Evolutionary conservation across 495 filamentous ascomycete species (phyloP), one percentile per base, ranked within the genome.

Genomic region (Hypomontagnella submonticulosa): DNA sequence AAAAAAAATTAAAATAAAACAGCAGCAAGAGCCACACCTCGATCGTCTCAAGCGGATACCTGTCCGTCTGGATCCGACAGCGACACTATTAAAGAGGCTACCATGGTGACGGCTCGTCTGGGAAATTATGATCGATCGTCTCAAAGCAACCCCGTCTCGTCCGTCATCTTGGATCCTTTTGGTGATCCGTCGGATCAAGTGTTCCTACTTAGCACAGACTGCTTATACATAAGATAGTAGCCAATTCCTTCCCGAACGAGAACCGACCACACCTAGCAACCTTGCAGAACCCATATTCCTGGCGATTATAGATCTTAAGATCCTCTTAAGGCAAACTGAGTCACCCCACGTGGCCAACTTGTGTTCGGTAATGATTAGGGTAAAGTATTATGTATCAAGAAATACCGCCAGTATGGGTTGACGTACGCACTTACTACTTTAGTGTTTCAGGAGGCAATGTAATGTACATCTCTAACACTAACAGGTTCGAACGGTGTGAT

Each of bases 101-200:
- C 47, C 54, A 58, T 41, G 30, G 41, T 4, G 38, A 41, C 49
- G 41, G 38, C 47, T 51, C 46, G 40, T 12, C 49, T 57, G 54
- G 52, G 58, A 67, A 62, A 67, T 58, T 67, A 30, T 62, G 58
- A 57, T 58, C 58, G 58, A 62, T 67, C 58, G 42, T 56, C 48
- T 38, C 41, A 5, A 30, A 57, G 18, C 48, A 48, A 53, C 57
- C 50, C 56, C 50, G 32, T 55, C 18, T 59, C 40, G 42, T 15
- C 46, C 46, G 53, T 42, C 53, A 58, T 27, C 38, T 59, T 57
- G 58, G 58, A 53, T 57, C 58, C 33, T 27, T 51, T 52, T 48
- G 30, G 33, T 30, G 53, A 30, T 54, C 47, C 48, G 48, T 63
- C 57, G 53, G 58, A 32, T 43, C 23, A 49, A 49, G 18, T 43